A percentile compares a stretch with the other conserved stretches of the same genome.
These are phyloP conservation scores for Mycena haematopus DNA, from an alignment of 768 basidiomycete species.

Conservation along the genomic window DNA sequence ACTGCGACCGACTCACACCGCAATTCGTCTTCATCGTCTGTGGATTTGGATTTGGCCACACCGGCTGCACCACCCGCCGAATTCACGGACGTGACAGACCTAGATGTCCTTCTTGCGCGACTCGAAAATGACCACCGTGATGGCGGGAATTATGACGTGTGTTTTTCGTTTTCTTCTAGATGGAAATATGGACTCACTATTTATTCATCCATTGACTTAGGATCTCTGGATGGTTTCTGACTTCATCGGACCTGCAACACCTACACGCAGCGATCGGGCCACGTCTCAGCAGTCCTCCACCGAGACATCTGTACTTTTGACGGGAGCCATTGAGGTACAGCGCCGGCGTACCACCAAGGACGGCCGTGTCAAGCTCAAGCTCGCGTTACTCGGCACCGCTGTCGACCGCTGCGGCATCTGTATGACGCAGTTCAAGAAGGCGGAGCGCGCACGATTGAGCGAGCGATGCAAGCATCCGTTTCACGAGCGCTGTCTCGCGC, in stretches of 20 bases:
- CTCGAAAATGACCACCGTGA: constrained; percentile 54
- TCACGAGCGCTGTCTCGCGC: constrained; percentile 26
- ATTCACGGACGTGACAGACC: constrained; percentile 58
- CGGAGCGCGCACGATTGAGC: constrained; percentile 61
- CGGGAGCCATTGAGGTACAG: constrained; percentile 58
- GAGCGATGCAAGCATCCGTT: constrained; percentile 66
- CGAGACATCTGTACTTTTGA: constrained; percentile 22
- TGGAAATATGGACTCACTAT: too few species aligned
- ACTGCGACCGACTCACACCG: constrained; percentile 19
- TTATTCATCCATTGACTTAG: constrained; percentile 30
- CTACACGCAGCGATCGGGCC: constrained; percentile 20
- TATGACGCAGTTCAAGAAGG: constrained; percentile 68
- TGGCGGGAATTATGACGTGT: constrained; percentile 70
- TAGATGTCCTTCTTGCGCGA: constrained; percentile 66
- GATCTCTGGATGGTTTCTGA: constrained; percentile 65
- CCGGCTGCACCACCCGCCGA: constrained; percentile 21
- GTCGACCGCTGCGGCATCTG: constrained; percentile 81
- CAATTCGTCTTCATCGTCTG: constrained; percentile 21
- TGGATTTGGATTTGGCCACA: constrained; percentile 24
- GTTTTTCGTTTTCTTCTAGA: constrained; percentile 13
- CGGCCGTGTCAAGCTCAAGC: constrained; percentile 75
- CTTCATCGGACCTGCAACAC: constrained; percentile 62
- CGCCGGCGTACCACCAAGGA: constrained; percentile 64
- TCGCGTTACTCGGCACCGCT: constrained; percentile 62
- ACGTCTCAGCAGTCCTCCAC: background rate